Percentiles rank a stretch among this genome's conserved stretches.
Evolutionary conservation across 2,329 filamentous ascomycete genomes (phyloP).

Genomic region (Microascus cirrosus): DNA sequence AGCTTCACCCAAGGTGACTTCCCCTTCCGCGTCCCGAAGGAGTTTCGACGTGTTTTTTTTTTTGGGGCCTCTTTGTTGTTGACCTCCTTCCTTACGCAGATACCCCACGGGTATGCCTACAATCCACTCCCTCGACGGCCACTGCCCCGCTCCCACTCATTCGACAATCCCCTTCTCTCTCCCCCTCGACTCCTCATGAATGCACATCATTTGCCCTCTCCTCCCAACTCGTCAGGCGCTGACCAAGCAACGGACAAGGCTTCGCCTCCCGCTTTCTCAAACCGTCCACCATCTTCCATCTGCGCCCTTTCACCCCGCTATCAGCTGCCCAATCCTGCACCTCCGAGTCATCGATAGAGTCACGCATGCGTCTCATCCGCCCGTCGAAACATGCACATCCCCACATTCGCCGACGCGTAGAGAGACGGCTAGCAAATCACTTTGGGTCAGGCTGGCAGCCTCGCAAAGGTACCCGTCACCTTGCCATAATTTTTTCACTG

Average conservation of each 20-base stretch:
- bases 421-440: neutral
- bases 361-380: neutral
- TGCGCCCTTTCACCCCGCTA: neutral
- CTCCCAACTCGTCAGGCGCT: neutral
- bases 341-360: conserved; percentile 2
- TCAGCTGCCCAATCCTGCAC: neutral
- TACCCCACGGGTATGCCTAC: neutral
- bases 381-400: neutral
- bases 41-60: neutral
- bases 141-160: neutral
- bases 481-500: neutral
- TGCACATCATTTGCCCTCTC: neutral
- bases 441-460: neutral
- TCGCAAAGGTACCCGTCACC: neutral
- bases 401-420: neutral
- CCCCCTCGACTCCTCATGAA: neutral
- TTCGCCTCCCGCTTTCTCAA: neutral
- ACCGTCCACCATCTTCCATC: neutral
- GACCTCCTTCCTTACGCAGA: neutral
- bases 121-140: neutral
- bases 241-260: neutral
- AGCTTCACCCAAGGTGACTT: conserved; percentile 4
- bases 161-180: neutral
- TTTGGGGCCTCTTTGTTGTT: neutral
- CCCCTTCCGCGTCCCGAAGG: neutral